Base-by-base conservation (phyloP, 1,284 basidiomycete genomes). In the Singerocomus rubriflavus region DNA sequence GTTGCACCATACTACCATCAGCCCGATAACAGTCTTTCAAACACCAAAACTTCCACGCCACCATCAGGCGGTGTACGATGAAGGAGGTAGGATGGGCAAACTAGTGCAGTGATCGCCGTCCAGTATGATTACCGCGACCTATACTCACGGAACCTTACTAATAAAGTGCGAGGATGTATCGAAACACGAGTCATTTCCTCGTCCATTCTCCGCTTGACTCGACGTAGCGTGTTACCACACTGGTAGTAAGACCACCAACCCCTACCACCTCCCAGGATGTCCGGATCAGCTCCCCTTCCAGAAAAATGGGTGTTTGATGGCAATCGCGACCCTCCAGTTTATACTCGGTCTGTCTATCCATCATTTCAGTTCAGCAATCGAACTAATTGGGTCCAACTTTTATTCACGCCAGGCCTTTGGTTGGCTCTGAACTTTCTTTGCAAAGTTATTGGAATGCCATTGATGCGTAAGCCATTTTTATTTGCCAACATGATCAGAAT, bases 401-500 rank as follows among this genome's bases (percentile, higher is more conserved):
- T 26, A 11, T 25, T 13, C 37, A 5, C 4, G 0, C 32, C 17
- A 61, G 58, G 14, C 52, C 40, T 7, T 21, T 63, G 40, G 41
- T 61, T 17, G 58, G 61, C 27, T 63, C 60, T 29, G 61, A 61
- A 25, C 47, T 52, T 40, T 3, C 25, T 12, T 40, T 61, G 43
- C 60, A 60, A 16, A 48, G 13, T 34, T 5, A 45, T 35, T 59
- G 55, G 57, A 35, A 60, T 17, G 5, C 36, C 6, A 51, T 32
- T 38, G 57, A 59, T 35, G 57, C 50, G 54, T n/a, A 41, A 57
- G 57, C 57, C 9, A 8, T 13, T 16, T 36, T 2, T 35, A 3
- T 26, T 44, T 4, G 16, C 2, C 8, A 9, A 12, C 9, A 5
- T 17, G 11, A 31, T 10, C 26, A 14, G 17, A 39, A 9, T 49